phyloP scores from a whole-genome alignment of 805 yeast species.

The Candida tibetensis region DNA sequence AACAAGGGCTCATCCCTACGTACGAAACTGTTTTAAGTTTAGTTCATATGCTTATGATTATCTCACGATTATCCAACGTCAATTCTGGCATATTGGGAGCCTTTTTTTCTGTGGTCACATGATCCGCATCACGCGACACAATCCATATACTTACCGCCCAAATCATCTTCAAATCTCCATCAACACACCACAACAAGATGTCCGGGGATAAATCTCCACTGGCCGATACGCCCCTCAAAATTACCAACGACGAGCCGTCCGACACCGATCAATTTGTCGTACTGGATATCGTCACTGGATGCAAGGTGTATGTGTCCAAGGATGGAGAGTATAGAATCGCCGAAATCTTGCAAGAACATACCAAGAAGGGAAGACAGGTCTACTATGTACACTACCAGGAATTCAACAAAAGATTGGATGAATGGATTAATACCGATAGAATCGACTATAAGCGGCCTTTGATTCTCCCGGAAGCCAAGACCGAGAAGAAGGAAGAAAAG shows the following conservation, averaged over 20 bases:
- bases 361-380: conserved; percentile 70
- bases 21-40: no score
- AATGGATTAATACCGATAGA: conserved; percentile 78
- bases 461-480: conserved; percentile 63
- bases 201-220: conserved; percentile 12
- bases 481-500: conserved; percentile 44
- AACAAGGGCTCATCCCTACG: no score
- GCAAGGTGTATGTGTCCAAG: conserved; percentile 77
- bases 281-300: conserved; percentile 66
- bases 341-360: conserved; percentile 75
- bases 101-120: no score
- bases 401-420: conserved; percentile 93
- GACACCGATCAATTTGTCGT: conserved; percentile 19
- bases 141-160: no score
- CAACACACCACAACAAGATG: conserved; percentile 8
- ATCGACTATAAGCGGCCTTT: conserved; percentile 72
- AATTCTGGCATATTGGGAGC: no score
- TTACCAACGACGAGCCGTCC: conserved; percentile 8
- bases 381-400: conserved; percentile 94
- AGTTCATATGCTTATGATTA: no score
- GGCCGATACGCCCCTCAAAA: conserved; percentile 11
- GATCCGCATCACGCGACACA: no score
- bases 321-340: conserved; percentile 80
- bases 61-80: no score
- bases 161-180: no score